Percentiles rank a stretch among this genome's conserved stretches.
These are phyloP conservation scores for Naganishia albida DNA, from an alignment of 1,284 basidiomycete species.

Conservation along the genomic window DNA sequence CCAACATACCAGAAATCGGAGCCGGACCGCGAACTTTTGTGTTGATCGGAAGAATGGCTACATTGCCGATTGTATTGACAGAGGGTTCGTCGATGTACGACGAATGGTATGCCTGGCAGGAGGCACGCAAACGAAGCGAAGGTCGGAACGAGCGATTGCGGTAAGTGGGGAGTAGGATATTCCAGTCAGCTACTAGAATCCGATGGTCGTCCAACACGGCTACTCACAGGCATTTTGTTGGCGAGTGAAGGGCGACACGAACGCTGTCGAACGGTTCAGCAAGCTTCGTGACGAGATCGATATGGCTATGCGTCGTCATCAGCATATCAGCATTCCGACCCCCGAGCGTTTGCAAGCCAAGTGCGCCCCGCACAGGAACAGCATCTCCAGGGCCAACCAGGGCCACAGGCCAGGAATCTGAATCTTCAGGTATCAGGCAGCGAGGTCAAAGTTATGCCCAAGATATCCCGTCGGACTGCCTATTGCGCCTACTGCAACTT, in stretches of 20 bases:
- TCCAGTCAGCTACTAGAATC: too few species aligned
- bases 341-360: background rate
- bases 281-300: background rate
- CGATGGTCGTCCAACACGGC: too few species aligned
- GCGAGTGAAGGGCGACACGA: too few species aligned
- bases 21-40: conserved; percentile 90
- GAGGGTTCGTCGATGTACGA: conserved; percentile 85
- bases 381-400: too few species aligned
- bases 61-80: conserved; percentile 82
- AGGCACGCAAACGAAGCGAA: background rate
- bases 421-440: too few species aligned
- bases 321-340: background rate
- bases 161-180: too few species aligned
- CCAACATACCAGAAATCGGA: conserved; percentile 66
- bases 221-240: conserved; percentile 8
- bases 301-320: conserved; percentile 16
- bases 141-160: background rate
- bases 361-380: background rate
- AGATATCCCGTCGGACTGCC: too few species aligned
- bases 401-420: too few species aligned
- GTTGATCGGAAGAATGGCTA: conserved; percentile 85
- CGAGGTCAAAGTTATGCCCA: too few species aligned
- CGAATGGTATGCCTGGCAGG: conserved; percentile 87
- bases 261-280: too few species aligned
- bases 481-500: too few species aligned